A percentile compares a stretch with the other conserved stretches of the same genome.
Conservation (phyloP, 176 grass and related monocot genomes). For the Ampelocalamus luodianensis region DNA sequence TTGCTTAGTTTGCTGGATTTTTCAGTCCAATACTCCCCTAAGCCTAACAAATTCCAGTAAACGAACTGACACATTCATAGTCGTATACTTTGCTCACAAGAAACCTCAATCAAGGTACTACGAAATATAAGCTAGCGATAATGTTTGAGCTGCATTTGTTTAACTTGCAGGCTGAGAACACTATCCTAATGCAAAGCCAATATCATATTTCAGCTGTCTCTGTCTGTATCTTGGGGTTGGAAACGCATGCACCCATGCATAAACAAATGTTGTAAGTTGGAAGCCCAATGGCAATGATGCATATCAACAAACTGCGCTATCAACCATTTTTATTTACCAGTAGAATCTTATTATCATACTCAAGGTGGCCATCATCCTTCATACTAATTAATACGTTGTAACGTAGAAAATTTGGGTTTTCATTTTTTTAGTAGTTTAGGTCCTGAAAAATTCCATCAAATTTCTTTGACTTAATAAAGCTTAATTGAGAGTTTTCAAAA, state of each 20-base stretch:
- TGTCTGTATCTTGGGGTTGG: background rate
- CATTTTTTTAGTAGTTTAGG: too few species aligned
- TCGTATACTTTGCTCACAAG: slow-evolving; percentile 32
- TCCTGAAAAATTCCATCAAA: too few species aligned
- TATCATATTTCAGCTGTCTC: slow-evolving; percentile 1
- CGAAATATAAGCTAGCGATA: slow-evolving; percentile 17
- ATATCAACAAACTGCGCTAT: background rate
- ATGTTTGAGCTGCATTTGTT: background rate
- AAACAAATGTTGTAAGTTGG: background rate
- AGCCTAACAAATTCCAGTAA: background rate
- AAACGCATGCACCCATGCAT: background rate
- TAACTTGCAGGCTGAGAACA: slow-evolving; percentile 1
- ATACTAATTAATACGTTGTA: background rate
- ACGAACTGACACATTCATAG: background rate
- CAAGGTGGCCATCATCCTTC: background rate
- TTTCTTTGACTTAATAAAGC: too few species aligned
- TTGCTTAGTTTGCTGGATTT: background rate
- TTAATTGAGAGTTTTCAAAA: too few species aligned
- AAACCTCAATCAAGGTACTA: slow-evolving; percentile 1
- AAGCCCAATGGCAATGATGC: background rate
- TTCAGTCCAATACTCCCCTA: background rate
- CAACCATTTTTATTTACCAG: background rate
- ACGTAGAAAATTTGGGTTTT: too few species aligned
- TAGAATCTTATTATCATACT: background rate
- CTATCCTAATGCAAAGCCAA: background rate